These are phyloP conservation scores for Psilocybe sp. DNA, from an alignment of 768 basidiomycete species.

Conservation along the genomic window DNA sequence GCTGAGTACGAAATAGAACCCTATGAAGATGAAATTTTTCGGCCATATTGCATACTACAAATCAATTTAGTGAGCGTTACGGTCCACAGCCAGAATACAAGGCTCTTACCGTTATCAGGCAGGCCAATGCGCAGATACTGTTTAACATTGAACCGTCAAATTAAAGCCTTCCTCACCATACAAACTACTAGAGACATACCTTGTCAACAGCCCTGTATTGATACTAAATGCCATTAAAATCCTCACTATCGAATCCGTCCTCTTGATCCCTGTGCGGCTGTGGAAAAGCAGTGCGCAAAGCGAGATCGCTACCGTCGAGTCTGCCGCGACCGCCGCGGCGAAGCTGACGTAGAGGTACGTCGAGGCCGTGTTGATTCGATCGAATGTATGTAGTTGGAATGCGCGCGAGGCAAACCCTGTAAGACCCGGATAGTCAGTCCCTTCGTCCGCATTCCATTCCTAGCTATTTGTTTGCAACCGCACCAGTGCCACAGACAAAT, in stretches of 20 bases:
- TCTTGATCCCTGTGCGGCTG: constrained; percentile 23
- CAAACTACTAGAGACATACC: constrained; percentile 5
- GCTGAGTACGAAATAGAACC: constrained; percentile 23
- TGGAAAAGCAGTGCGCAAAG: constrained; percentile 17
- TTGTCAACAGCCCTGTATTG: constrained; percentile 25
- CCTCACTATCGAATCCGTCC: constrained; percentile 18
- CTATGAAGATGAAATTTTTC: constrained; percentile 20
- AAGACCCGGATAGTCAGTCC: too few species aligned
- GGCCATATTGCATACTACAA: constrained; percentile 24
- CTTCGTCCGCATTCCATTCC: too few species aligned
- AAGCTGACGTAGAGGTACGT: constrained; percentile 19
- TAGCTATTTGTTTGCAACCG: too few species aligned
- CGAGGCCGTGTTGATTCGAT: background rate
- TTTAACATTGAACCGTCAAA: too few species aligned
- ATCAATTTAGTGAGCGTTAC: background rate
- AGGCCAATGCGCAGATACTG: too few species aligned
- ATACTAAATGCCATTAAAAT: constrained; percentile 22
- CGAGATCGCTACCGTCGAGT: constrained; percentile 18
- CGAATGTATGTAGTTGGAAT: too few species aligned
- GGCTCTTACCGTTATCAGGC: too few species aligned
- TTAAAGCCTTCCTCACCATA: too few species aligned
- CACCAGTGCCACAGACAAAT: too few species aligned
- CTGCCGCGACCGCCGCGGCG: constrained; percentile 18
- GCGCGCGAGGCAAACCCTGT: too few species aligned
- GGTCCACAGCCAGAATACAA: too few species aligned